phyloP scores from a whole-genome alignment of 208 protist species.

The Phytomonas francai region DNA sequence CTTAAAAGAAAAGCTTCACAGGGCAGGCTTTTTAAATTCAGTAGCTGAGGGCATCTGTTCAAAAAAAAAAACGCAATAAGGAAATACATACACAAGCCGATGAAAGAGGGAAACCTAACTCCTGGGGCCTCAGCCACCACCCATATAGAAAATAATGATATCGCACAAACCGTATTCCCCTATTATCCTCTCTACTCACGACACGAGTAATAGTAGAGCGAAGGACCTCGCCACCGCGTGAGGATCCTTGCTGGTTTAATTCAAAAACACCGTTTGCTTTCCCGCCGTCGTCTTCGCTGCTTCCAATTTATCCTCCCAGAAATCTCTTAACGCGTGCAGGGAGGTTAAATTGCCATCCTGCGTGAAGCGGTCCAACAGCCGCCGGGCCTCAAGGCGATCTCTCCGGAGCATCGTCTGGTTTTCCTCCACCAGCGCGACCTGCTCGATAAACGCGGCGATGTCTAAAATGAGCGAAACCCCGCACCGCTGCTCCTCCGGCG shows the following conservation, averaged over 20 bases:
- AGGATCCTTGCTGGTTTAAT: not conserved
- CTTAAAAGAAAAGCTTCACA: too few species aligned
- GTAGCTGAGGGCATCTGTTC: not conserved
- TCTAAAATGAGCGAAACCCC: slow-evolving; percentile 31
- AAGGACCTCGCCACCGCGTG: not conserved
- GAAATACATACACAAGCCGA: not conserved
- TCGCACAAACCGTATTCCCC: not conserved
- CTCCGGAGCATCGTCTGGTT: slow-evolving; percentile 26
- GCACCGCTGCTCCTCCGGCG: slow-evolving; percentile 30
- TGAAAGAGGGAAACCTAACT: not conserved
- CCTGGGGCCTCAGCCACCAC: not conserved
- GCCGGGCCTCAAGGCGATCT: slow-evolving; percentile 31
- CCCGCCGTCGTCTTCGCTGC: slow-evolving; percentile 23
- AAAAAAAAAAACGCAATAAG: not conserved
- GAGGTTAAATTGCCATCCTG: slow-evolving; percentile 39
- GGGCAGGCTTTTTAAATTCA: not conserved
- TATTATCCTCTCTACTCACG: not conserved
- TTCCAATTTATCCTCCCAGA: slow-evolving; percentile 30
- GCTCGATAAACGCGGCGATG: slow-evolving; percentile 47
- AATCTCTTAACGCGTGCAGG: slow-evolving; percentile 34
- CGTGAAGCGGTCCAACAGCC: slow-evolving; percentile 33
- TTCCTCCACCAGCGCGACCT: slow-evolving; percentile 32
- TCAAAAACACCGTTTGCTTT: slow-evolving; percentile 8
- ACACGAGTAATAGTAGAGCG: not conserved
- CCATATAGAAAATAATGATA: not conserved